Base-by-base conservation (phyloP, 768 basidiomycete genomes). In the Hebeloma cylindrosporum region DNA sequence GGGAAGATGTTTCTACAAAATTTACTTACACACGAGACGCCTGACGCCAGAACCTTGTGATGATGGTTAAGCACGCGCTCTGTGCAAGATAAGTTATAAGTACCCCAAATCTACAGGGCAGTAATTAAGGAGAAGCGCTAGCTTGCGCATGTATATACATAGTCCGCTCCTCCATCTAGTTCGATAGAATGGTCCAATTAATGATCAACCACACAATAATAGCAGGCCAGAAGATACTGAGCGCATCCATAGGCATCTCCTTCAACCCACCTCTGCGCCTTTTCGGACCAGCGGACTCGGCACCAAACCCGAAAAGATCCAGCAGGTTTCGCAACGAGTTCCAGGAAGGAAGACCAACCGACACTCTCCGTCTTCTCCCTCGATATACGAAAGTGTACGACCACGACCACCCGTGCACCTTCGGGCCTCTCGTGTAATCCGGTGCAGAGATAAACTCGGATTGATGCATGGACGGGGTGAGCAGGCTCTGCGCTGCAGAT, bases 351-450 rank as follows among this genome's bases (percentile, higher is more conserved):
- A 72, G 43, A 4, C 65, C 61, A 10, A 84, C 14, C 13, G 73
- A 69, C 47, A 86, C 56, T n/a, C 78, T 74, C 48, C 82, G 71
- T 13, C 78, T 67, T 21, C 78, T 70, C 1, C 81, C 80, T 20
- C 68, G 59, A 42, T 83, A 69, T 17, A 72, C 69, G 55, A 85
- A 85, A 13, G 75, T 69, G 71, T 75, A 78, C 14, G 74, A 70
- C 69, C 72, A 78, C 29, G 64, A 60, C 60, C 67, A 63, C 21
- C 30, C 38, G 33, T 53, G 45, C 33, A 58, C 56, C 43, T 50
- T 49, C 20, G 30, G 21, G 26, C 46, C 36, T 18, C 58, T 49
- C 34, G 59, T 64, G 16, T 56, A 50, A 7, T 45, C 47, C 27
- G 70, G 70, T 10, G 67, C 68, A 3, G 71, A 70, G 22, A 72